Base-by-base conservation (phyloP, 2,329 filamentous ascomycete genomes). In the Clonostachys rosea region DNA sequence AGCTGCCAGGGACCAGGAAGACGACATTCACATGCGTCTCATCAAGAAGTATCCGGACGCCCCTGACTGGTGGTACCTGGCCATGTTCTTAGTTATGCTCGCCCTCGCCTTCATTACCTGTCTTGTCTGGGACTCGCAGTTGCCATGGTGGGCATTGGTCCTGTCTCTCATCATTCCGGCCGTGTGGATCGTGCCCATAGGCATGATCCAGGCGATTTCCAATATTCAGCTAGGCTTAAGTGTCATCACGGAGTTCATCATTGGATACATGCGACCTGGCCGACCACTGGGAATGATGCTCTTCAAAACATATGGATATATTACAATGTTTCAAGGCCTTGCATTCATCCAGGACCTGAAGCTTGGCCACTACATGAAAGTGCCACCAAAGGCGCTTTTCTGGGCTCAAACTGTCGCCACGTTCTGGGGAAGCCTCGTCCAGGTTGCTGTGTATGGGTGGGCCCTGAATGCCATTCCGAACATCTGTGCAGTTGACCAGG, bases 41-140 rank as follows among this genome's bases (percentile, higher is more conserved):
- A 84, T 84, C 78, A 57, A 65, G 34, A 75, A 73, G 48, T 84
- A 81, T 57, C 70, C 70, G 50, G 65, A 76, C 34, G 75, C 73
- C 0, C 80, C 80, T 1, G 60, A 74, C 36, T 83, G 75, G 76
- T 84, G 79, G 79, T 84, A 81, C 50, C 54, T 18, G 18, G 18
- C 18, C 18, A 18, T 18, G 18, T 18, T 18, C 59, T 1, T 51
- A 50, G 6, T 62, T 78, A 16, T 70, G 18, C 18, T 18, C 18
- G 18, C 18, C 18, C 18, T 18, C 18, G 18, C 18, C 18, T 18
- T 18, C 18, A 5, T 18, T 3, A 18, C 18, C 18, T 18, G 18
- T 18, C 18, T 18, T 18, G 18, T 18, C 18, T 18, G 18, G 18
- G 47, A 55, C 7, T 74, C 73, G 1, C 65, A 72, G 47, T 57